Conservation (phyloP, 2,329 filamentous ascomycete species). For the Ascochyta pisi region DNA sequence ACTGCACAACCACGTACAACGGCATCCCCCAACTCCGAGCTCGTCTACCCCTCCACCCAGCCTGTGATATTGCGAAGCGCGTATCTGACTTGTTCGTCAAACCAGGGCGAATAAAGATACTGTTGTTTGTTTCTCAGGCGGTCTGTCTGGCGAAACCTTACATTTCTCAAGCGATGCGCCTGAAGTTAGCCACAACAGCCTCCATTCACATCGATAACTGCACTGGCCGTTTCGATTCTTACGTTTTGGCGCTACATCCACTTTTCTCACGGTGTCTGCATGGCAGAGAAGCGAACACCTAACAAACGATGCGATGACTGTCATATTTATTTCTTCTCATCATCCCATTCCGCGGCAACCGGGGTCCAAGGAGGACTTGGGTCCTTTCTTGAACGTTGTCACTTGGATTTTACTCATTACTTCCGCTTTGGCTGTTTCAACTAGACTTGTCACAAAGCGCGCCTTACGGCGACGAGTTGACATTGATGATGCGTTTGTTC, state of each 20-base stretch:
- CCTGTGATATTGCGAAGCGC: conserved; percentile 21
- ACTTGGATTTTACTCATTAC: conserved; percentile 47
- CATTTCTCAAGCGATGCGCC: conserved; percentile 28
- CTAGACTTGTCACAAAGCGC: conserved; percentile 44
- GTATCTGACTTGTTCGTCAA: conserved; percentile 19
- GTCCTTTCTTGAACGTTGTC: conserved; percentile 46
- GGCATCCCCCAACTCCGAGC: conserved; percentile 14
- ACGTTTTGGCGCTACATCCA: conserved; percentile 7
- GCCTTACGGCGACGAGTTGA: conserved; percentile 41
- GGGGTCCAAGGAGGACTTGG: conserved; percentile 37
- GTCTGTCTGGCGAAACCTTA: conserved; percentile 21
- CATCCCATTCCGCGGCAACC: conserved; percentile 37
- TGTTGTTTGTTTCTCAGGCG: conserved; percentile 22
- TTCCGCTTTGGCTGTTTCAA: conserved; percentile 42
- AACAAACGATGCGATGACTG: conserved; percentile 39
- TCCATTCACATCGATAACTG: conserved; percentile 20
- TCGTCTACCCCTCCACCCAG: conserved; percentile 21
- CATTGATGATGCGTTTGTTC: conserved; percentile 45
- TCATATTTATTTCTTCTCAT: conserved; percentile 29
- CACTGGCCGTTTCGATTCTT: conserved; percentile 10
- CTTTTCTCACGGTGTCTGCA: conserved; percentile 1
- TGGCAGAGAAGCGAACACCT: conserved; percentile 17
- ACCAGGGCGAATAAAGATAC: conserved; percentile 27
- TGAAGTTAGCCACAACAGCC: conserved; percentile 15
- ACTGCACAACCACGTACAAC: conserved; percentile 31